These are phyloP conservation scores for Colletotrichum sojae DNA, from an alignment of 2,329 filamentous ascomycete genomes.

Conservation along the genomic window DNA sequence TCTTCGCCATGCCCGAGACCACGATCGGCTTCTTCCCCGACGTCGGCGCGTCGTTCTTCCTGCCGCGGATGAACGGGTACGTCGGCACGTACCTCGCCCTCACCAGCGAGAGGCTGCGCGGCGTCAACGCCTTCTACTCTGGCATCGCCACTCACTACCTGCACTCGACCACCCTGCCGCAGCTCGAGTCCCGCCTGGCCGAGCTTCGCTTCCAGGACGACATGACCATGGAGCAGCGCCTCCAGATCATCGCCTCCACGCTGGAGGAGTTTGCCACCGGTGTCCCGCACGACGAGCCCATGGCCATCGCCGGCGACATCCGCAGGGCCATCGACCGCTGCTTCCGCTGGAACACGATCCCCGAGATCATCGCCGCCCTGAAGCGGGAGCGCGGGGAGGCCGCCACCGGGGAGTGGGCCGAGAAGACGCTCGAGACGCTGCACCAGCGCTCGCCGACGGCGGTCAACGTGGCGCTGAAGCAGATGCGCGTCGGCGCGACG, in stretches of 20 bases:
- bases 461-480: constrained; percentile 85
- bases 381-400: constrained; percentile 66
- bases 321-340: constrained; percentile 88
- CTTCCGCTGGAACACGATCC: constrained; percentile 77
- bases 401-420: constrained; percentile 79
- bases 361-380: constrained; percentile 80
- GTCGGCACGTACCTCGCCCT: constrained; percentile 94
- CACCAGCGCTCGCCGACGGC: constrained; percentile 86
- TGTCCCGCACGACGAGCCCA: constrained; percentile 81
- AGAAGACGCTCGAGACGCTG: constrained; percentile 82
- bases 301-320: constrained; percentile 76
- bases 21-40: constrained; percentile 99
- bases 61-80: constrained; percentile 88
- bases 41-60: constrained; percentile 95
- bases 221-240: constrained; percentile 72
- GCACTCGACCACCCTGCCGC: constrained; percentile 87
- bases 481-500: constrained; percentile 80
- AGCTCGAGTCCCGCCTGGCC: constrained; percentile 86
- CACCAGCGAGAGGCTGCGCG: constrained; percentile 86
- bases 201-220: constrained; percentile 92
- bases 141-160: constrained; percentile 97
- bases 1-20: constrained; percentile 99
- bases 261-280: constrained; percentile 94
- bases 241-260: constrained; percentile 84
- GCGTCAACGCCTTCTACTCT: constrained; percentile 89